A percentile compares a stretch with the other conserved stretches of the same genome.
phyloP scores from a whole-genome alignment of 305 asterid genomes.

The Fraxinus angustifolia region DNA sequence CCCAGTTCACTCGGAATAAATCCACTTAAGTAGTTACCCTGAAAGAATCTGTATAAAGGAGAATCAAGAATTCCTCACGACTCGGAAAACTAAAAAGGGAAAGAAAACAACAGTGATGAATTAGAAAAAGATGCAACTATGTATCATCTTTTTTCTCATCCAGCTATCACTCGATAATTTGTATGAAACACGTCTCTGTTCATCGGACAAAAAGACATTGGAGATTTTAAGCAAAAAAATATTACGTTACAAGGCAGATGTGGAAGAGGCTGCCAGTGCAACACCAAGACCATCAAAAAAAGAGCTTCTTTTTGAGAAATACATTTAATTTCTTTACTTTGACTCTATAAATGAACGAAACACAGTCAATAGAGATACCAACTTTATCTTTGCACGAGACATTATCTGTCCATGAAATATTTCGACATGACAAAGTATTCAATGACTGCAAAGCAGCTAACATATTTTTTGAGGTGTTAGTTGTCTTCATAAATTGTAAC shows the following conservation, averaged over 20 bases:
- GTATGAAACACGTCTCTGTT: not conserved
- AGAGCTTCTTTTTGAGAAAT: slow-evolving; percentile 6
- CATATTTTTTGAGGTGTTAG: not conserved
- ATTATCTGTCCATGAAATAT: not conserved
- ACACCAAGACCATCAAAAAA: slow-evolving; percentile 6
- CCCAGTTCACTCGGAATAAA: slow-evolving; percentile 80
- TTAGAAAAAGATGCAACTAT: slow-evolving; percentile 9
- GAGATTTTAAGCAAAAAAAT: not conserved
- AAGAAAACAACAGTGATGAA: slow-evolving; percentile 9
- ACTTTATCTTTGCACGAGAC: slow-evolving; percentile 1
- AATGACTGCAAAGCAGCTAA: not conserved
- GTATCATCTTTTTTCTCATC: slow-evolving; percentile 13
- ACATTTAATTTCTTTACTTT: slow-evolving; percentile 5
- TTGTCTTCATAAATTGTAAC: slow-evolving; percentile 16
- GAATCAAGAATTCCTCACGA: slow-evolving; percentile 18
- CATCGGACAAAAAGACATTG: slow-evolving; percentile 11
- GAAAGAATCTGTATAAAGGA: slow-evolving; percentile 67
- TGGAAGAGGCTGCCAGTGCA: not conserved
- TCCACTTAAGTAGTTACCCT: slow-evolving; percentile 93
- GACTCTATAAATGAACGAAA: slow-evolving; percentile 5
- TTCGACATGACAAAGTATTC: slow-evolving; percentile 7
- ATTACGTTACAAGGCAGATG: not conserved
- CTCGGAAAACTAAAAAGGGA: slow-evolving; percentile 11
- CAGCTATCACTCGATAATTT: slow-evolving; percentile 3
- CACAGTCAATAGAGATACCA: slow-evolving; percentile 5